Base-by-base conservation (phyloP, 1,284 basidiomycete genomes). In the Heterobasidion annosum region DNA sequence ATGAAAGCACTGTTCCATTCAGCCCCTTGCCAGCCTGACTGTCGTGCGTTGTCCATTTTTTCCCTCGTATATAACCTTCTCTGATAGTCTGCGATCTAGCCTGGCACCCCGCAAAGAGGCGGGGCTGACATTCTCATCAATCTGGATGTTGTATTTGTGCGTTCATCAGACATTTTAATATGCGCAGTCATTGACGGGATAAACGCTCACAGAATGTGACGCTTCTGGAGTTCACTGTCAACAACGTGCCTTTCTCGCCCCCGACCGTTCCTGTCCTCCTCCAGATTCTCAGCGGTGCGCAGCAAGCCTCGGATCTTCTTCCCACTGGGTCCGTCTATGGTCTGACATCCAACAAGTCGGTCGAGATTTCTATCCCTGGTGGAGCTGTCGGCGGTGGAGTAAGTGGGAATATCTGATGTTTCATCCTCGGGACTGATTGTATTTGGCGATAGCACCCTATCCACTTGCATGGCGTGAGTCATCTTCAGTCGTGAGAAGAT, bases 391-490 rank as follows among this genome's bases (percentile, higher is more conserved):
- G 67, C 19, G 60, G 61, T 33, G 64, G 64, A 34, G 62, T 67
- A 46, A 52, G 62, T 61, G 8, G 15, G 18, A 12, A 2, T 15
- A 3, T 42, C 34, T 50, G 19, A 2, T 18, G 3, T 43, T 25
- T 19, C 8, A 16, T 33, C 37, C 2, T 48, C 8, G 51, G 40
- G 1, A 15, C 46, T 19, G n/a, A 15, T 33, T 50, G n/a, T 16
- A 16, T 34, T 10, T 5, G 10, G 18, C 1, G 10, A 44, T 34
- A 69, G 58, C 73, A 74, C 52, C 73, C 73, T 2, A 61, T 73
- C 54, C 73, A 74, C 59, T 54, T 73, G 51, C 72, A 74, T 53
- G 73, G 73, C 1, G 69, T 70, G 55, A 51, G 45, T 25, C 25
- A 25, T 25, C 25, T 25, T 25, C 16, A 13, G 42, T 16, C 16